Evolutionary conservation across 2,329 filamentous ascomycete genomes (phyloP).

Genomic region (Nothophoma quercina): DNA sequence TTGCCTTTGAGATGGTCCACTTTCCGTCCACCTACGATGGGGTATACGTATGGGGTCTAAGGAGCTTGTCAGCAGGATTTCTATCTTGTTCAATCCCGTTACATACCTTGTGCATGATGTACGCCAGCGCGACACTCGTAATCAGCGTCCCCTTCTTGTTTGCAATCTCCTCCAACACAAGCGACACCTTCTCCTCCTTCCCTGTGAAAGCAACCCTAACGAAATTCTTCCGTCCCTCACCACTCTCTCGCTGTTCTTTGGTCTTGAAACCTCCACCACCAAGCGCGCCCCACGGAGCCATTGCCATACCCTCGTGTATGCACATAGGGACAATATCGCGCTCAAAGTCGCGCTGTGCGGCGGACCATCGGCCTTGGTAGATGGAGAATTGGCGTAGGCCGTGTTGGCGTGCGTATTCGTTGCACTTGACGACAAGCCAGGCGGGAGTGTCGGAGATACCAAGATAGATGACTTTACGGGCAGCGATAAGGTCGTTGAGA

Average conservation of each 20-base stretch:
- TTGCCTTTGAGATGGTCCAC: slow-evolving; percentile 74
- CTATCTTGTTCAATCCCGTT: no score
- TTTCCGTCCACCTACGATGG: slow-evolving; percentile 74
- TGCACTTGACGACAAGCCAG: slow-evolving; percentile 41
- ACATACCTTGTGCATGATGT: slow-evolving; percentile 70
- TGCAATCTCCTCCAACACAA: slow-evolving; percentile 67
- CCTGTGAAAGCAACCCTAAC: slow-evolving; percentile 46
- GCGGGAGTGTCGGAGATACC: slow-evolving; percentile 55
- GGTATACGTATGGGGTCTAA: slow-evolving; percentile 69
- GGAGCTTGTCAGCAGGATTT: slow-evolving; percentile 36
- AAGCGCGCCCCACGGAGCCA: slow-evolving; percentile 64
- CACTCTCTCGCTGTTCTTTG: slow-evolving; percentile 26
- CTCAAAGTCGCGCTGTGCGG: slow-evolving; percentile 70
- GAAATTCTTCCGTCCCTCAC: slow-evolving; percentile 50
- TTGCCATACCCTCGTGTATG: slow-evolving; percentile 67
- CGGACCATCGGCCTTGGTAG: slow-evolving; percentile 72
- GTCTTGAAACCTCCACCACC: slow-evolving; percentile 57
- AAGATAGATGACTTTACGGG: slow-evolving; percentile 55
- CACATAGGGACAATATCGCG: slow-evolving; percentile 74
- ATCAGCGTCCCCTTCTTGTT: slow-evolving; percentile 63
- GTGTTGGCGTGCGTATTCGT: slow-evolving; percentile 50
- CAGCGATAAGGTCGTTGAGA: slow-evolving; percentile 51
- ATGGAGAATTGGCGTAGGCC: slow-evolving; percentile 55
- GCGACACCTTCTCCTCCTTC: slow-evolving; percentile 60
- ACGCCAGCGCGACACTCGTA: slow-evolving; percentile 71